Conservation (phyloP, 179 eudicot genomes). For the Heliamphora pulchella region DNA sequence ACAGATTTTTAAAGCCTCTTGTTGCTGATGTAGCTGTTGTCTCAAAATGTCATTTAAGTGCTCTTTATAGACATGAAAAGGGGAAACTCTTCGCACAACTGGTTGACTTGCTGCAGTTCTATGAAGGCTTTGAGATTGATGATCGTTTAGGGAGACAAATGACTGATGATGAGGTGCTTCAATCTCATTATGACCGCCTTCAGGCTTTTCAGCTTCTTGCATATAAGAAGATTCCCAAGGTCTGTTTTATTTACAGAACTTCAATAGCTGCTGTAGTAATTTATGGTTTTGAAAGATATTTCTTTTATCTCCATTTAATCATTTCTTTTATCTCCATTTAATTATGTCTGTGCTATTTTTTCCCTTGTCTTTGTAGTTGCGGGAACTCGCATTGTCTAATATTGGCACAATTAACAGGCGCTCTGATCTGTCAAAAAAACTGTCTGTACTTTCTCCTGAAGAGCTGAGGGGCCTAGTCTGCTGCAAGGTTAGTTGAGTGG, state of each 20-base stretch:
- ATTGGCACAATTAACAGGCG: slow-evolving; percentile 80
- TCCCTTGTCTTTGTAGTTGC: slow-evolving; percentile 41
- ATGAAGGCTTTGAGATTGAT: slow-evolving; percentile 88
- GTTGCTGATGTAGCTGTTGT: slow-evolving; percentile 96
- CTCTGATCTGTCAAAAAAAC: slow-evolving; percentile 75
- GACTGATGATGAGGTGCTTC: slow-evolving; percentile 93
- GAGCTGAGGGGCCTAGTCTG: slow-evolving; percentile 86
- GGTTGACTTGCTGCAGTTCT: slow-evolving; percentile 92
- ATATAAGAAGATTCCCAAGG: slow-evolving; percentile 85
- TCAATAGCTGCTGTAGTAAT: not conserved
- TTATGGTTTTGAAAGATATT: not conserved
- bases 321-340: not conserved
- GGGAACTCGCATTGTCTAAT: slow-evolving; percentile 86
- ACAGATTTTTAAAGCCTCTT: slow-evolving; percentile 78
- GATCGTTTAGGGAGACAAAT: slow-evolving; percentile 81
- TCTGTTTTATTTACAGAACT: slow-evolving; percentile 21
- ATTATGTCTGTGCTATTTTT: slow-evolving; percentile 8
- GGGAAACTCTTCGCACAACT: slow-evolving; percentile 89
- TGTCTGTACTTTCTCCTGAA: slow-evolving; percentile 65
- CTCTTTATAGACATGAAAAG: slow-evolving; percentile 73
- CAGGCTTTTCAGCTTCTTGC: slow-evolving; percentile 89
- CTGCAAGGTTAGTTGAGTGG: slow-evolving; percentile 49
- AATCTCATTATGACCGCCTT: slow-evolving; percentile 83
- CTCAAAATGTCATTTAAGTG: slow-evolving; percentile 92
- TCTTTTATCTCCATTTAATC: not conserved